Evolutionary conservation across 768 basidiomycete species (phyloP).

Genomic region (Gyrodon lividus): DNA sequence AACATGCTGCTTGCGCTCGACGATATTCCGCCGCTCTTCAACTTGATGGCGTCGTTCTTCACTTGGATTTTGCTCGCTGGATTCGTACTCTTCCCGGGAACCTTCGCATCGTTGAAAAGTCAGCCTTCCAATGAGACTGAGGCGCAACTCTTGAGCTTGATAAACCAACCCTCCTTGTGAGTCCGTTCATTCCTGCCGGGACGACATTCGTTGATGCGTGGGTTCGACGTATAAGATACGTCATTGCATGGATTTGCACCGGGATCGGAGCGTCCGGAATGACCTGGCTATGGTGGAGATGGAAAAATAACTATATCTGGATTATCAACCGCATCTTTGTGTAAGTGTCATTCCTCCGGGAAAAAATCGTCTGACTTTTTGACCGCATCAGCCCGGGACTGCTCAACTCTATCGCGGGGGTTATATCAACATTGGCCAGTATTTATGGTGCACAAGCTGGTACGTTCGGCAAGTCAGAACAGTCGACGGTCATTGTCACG

Average conservation of each 20-base stretch:
- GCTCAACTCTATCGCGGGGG: constrained; percentile 54
- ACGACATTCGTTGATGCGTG: not conserved
- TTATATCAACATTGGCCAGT: constrained; percentile 53
- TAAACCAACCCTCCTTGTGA: constrained; percentile 48
- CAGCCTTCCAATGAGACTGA: constrained; percentile 29
- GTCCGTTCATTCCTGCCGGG: constrained; percentile 14
- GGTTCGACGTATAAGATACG: constrained; percentile 37
- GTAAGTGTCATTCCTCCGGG: constrained; percentile 33
- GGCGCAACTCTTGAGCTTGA: constrained; percentile 32
- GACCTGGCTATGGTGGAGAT: constrained; percentile 60
- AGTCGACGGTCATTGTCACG: constrained; percentile 50
- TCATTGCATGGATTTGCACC: constrained; percentile 54
- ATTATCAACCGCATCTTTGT: constrained; percentile 54
- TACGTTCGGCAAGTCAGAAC: constrained; percentile 41
- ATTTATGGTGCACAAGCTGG: constrained; percentile 51
- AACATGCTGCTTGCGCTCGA: constrained; percentile 64
- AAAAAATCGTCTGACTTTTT: constrained; percentile 5
- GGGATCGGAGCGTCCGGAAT: constrained; percentile 53
- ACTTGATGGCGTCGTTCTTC: constrained; percentile 54
- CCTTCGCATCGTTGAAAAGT: constrained; percentile 47
- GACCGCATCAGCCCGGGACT: constrained; percentile 46
- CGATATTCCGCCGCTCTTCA: constrained; percentile 48
- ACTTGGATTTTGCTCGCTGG: constrained; percentile 64
- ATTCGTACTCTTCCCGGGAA: constrained; percentile 62
- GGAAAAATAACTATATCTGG: constrained; percentile 61